These are phyloP conservation scores for Capsicum chinense DNA, from an alignment of 257 asterid species.

Conservation along the genomic window DNA sequence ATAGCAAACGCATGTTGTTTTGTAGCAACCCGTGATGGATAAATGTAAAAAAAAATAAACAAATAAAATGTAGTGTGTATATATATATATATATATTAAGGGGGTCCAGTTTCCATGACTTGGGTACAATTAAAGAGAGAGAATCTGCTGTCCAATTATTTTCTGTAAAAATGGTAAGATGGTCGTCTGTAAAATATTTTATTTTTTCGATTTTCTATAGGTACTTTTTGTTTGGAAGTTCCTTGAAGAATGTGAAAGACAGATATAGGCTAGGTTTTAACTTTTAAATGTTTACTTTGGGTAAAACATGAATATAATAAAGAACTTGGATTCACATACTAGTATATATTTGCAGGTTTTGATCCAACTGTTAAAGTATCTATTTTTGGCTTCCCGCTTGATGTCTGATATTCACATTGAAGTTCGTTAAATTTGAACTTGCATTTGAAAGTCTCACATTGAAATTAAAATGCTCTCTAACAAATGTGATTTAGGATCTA, in stretches of 20 bases:
- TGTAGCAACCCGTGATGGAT: slow-evolving; percentile 75
- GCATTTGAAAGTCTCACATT: too few species aligned
- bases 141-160: slow-evolving; percentile 34
- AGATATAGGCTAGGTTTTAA: slow-evolving; percentile 30
- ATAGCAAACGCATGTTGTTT: slow-evolving; percentile 43
- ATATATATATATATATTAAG: background rate
- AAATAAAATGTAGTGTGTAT: too few species aligned
- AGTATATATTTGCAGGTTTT: background rate
- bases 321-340: background rate
- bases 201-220: slow-evolving; percentile 4
- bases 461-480: too few species aligned
- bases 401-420: too few species aligned
- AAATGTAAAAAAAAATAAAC: slow-evolving; percentile 17
- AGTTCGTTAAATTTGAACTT: too few species aligned
- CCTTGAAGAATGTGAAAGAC: slow-evolving; percentile 30
- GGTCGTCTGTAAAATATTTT: slow-evolving; percentile 43
- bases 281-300: background rate
- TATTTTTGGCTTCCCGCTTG: too few species aligned
- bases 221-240: slow-evolving; percentile 40
- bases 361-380: background rate
- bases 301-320: background rate
- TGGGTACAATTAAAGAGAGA: slow-evolving; percentile 28
- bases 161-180: slow-evolving; percentile 15
- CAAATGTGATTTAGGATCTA: too few species aligned
- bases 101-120: slow-evolving; percentile 25